These are phyloP conservation scores for Aspergillus carbonarius DNA, from an alignment of 2,329 filamentous ascomycete species.

Conservation along the genomic window DNA sequence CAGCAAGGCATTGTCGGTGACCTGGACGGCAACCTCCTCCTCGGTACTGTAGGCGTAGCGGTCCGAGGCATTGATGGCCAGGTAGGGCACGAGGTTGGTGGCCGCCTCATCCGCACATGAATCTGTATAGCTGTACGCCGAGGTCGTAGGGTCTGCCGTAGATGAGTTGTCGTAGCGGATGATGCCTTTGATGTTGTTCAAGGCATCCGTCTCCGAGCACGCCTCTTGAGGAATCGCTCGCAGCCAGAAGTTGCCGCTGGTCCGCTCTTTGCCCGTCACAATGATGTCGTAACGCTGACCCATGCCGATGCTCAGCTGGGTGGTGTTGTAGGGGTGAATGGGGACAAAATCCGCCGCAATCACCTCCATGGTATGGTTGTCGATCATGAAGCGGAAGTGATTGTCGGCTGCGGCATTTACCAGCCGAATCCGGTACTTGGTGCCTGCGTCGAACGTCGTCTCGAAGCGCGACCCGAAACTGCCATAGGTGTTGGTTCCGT, in stretches of 20 bases:
- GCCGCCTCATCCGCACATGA: constrained; percentile 27
- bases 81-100: constrained; percentile 24
- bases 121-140: constrained; percentile 19
- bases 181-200: constrained; percentile 24
- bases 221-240: constrained; percentile 25
- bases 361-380: constrained; percentile 63
- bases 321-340: constrained; percentile 59
- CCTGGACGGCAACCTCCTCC: not conserved
- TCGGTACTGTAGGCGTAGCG: not conserved
- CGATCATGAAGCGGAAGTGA: constrained; percentile 38
- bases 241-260: constrained; percentile 45
- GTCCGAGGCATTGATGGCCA: constrained; percentile 17
- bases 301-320: constrained; percentile 51
- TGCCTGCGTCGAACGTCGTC: not conserved
- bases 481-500: not conserved
- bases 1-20: not conserved
- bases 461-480: not conserved
- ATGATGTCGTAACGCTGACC: constrained; percentile 47
- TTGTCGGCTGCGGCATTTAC: not conserved
- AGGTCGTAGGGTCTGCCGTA: constrained; percentile 22
- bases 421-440: not conserved
- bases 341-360: constrained; percentile 65
- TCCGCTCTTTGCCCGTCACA: constrained; percentile 41
- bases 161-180: constrained; percentile 24
- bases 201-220: constrained; percentile 20